A percentile compares a stretch with the other conserved stretches of the same genome.
phyloP scores from a whole-genome alignment of 2,329 filamentous ascomycete species.

The Trichoderma sp. region DNA sequence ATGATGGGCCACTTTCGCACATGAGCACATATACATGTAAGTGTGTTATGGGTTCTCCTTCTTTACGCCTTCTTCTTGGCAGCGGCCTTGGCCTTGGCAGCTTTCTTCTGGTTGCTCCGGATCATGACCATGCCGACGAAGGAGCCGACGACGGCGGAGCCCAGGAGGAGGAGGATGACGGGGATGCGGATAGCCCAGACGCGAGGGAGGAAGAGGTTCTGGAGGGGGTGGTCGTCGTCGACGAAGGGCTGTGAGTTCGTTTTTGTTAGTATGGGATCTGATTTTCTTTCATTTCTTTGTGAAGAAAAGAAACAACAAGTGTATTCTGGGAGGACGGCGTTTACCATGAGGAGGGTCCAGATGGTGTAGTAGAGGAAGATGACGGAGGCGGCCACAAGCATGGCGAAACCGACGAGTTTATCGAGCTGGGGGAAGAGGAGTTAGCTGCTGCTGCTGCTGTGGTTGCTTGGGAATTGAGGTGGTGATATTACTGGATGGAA shows the following conservation, averaged over 20 bases:
- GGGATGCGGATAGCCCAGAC: conserved; percentile 99
- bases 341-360: conserved; percentile 96
- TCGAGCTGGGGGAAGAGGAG: conserved; percentile 64
- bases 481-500: background rate
- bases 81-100: conserved; percentile 82
- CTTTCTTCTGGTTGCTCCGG: conserved; percentile 96
- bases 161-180: conserved; percentile 90
- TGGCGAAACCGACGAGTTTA: conserved; percentile 69
- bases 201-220: conserved; percentile 92
- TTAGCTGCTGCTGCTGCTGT: background rate
- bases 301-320: too few relatives aligned
- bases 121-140: conserved; percentile 99
- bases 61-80: conserved; percentile 79
- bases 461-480: background rate
- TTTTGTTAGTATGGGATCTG: background rate
- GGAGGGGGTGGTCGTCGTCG: conserved; percentile 87
- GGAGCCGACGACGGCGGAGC: conserved; percentile 88
- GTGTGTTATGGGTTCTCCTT: background rate
- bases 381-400: conserved; percentile 63
- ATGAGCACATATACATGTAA: conserved; percentile 1
- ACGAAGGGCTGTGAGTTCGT: conserved; percentile 82
- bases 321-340: conserved; percentile 23
- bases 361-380: conserved; percentile 86
- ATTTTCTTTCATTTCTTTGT: background rate
- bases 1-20: background rate